Conservation (phyloP, 1,284 basidiomycete genomes). For the Moesziomyces parantarcticus region DNA sequence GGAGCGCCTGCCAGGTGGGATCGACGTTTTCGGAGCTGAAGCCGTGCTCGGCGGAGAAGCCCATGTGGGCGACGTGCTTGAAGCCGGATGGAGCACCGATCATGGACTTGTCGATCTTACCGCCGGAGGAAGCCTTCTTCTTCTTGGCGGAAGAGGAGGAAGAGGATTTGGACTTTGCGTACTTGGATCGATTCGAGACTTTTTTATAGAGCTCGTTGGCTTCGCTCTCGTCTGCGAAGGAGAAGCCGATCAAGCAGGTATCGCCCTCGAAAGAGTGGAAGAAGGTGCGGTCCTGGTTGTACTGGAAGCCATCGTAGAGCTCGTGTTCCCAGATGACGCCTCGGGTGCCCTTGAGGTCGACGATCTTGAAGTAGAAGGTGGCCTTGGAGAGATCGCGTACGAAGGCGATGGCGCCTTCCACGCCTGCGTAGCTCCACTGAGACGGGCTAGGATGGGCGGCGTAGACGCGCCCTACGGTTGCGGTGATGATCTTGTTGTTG, state of each 20-base stretch:
- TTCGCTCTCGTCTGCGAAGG: constrained; percentile 88
- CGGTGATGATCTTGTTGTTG: constrained; percentile 64
- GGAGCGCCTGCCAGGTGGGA: constrained; percentile 85
- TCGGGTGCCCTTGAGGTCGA: constrained; percentile 74
- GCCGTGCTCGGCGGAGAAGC: constrained; percentile 85
- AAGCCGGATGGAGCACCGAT: constrained; percentile 85
- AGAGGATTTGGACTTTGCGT: constrained; percentile 67
- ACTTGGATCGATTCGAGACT: constrained; percentile 77
- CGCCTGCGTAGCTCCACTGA: constrained; percentile 60
- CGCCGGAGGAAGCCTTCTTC: constrained; percentile 67
- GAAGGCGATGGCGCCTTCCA: constrained; percentile 65
- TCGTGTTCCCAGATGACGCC: constrained; percentile 96
- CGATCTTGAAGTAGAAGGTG: constrained; percentile 59
- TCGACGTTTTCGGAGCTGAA: constrained; percentile 91
- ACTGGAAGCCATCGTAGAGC: constrained; percentile 84
- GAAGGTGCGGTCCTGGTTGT: constrained; percentile 86
- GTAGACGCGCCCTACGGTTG: constrained; percentile 65
- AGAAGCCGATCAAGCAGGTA: constrained; percentile 87
- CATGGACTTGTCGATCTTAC: constrained; percentile 86
- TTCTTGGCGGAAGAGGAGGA: constrained; percentile 70
- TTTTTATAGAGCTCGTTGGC: constrained; percentile 91
- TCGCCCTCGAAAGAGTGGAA: constrained; percentile 94
- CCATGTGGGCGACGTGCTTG: constrained; percentile 94
- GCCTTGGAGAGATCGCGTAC: constrained; percentile 55
- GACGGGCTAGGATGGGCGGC: constrained; percentile 52